These are phyloP conservation scores for Cruciata laevipes DNA, from an alignment of 257 asterid species.

Conservation along the genomic window DNA sequence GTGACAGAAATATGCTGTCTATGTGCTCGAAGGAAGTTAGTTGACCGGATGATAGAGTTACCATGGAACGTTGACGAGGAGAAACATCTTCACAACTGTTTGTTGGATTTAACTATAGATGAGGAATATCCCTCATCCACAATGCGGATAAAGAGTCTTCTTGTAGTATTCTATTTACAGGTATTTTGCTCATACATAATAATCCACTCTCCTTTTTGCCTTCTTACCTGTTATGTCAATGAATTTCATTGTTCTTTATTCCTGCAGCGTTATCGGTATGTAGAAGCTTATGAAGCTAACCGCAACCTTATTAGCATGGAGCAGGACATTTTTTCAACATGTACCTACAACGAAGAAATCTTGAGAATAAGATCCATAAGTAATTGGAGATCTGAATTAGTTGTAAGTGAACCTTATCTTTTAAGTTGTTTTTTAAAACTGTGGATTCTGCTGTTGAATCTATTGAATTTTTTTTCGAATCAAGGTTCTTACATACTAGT, in stretches of 20 bases:
- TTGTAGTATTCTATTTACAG: constrained; percentile 93
- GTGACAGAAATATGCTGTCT: constrained; percentile 85
- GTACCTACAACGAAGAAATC: constrained; percentile 34
- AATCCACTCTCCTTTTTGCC: constrained; percentile 10
- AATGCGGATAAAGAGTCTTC: constrained; percentile 82
- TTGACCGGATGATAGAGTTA: constrained; percentile 83
- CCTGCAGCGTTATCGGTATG: constrained; percentile 71
- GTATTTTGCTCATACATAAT: constrained; percentile 27
- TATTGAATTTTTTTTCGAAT: not conserved
- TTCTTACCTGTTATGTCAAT: constrained; percentile 17
- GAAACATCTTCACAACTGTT: constrained; percentile 72
- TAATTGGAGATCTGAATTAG: constrained; percentile 72
- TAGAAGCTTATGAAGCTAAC: constrained; percentile 83
- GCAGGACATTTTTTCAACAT: constrained; percentile 53
- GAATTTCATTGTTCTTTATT: constrained; percentile 15
- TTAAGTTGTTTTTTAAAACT: not conserved
- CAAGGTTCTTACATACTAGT: not conserved
- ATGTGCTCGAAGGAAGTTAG: constrained; percentile 68
- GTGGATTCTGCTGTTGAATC: not conserved
- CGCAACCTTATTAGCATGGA: constrained; percentile 55
- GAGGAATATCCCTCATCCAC: constrained; percentile 47
- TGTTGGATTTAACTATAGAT: constrained; percentile 55
- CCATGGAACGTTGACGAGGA: constrained; percentile 96
- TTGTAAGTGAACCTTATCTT: constrained; percentile 53
- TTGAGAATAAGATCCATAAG: constrained; percentile 46